These are phyloP conservation scores for Pleurotus citrinopileatus DNA, from an alignment of 768 basidiomycete species.

Conservation along the genomic window DNA sequence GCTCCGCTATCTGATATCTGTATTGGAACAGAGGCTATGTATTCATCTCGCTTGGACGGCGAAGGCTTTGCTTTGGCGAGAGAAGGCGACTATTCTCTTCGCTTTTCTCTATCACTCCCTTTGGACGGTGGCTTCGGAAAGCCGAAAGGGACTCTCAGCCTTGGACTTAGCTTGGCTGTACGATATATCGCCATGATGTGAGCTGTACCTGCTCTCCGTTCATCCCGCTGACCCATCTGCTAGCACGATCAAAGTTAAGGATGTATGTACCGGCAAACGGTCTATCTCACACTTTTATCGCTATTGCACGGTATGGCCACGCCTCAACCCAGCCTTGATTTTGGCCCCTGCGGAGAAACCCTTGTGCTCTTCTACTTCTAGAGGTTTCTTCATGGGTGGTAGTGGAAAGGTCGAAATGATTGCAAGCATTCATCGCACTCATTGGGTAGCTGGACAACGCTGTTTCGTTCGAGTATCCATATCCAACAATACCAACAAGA, in stretches of 20 bases:
- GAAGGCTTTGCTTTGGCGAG: conserved; percentile 63
- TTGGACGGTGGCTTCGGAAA: conserved; percentile 45
- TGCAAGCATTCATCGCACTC: conserved; percentile 64
- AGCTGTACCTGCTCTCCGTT: conserved; percentile 25
- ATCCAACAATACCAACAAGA: conserved; percentile 64
- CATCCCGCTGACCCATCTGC: not conserved
- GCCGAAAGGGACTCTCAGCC: conserved; percentile 56
- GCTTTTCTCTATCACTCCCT: conserved; percentile 71
- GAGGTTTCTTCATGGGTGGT: conserved; percentile 60
- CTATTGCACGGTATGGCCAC: conserved; percentile 76
- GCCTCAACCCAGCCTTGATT: conserved; percentile 55
- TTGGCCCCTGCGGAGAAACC: conserved; percentile 62
- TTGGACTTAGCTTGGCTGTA: conserved; percentile 59
- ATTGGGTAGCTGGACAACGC: conserved; percentile 82
- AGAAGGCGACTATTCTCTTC: conserved; percentile 67
- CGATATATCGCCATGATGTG: conserved; percentile 82
- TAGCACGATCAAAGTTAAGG: conserved; percentile 77
- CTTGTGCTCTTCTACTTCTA: conserved; percentile 53
- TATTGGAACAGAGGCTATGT: conserved; percentile 41
- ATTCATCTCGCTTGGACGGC: conserved; percentile 41
- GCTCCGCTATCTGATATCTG: conserved; percentile 47
- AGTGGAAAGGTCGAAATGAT: conserved; percentile 62
- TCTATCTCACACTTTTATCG: conserved; percentile 92
- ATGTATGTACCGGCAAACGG: conserved; percentile 50
- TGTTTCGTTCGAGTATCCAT: conserved; percentile 67